These are phyloP conservation scores for Mikania micrantha DNA, from an alignment of 129 eudicot genomes.

Conservation along the genomic window DNA sequence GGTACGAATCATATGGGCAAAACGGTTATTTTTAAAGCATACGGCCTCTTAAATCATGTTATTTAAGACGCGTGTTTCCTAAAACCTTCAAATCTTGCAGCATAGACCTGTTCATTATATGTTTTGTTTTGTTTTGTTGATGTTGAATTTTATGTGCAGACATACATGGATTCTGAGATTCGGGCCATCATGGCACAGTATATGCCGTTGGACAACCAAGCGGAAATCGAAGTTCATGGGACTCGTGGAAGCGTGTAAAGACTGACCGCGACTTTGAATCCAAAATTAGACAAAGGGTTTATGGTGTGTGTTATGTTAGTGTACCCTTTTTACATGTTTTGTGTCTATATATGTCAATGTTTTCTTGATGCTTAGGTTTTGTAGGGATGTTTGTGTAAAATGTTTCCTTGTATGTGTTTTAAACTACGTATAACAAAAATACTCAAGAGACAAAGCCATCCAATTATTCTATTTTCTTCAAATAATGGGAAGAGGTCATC, in stretches of 20 bases:
- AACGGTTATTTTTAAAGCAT: too few species aligned
- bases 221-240: slow-evolving; percentile 52
- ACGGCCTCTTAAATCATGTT: too few species aligned
- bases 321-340: background rate
- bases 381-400: slow-evolving; percentile 3
- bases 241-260: slow-evolving; percentile 46
- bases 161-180: slow-evolving; percentile 92
- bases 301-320: too few species aligned
- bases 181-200: slow-evolving; percentile 97
- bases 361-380: background rate
- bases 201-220: slow-evolving; percentile 94
- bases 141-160: slow-evolving; percentile 36
- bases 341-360: background rate
- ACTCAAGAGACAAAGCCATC: background rate
- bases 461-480: background rate
- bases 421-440: too few species aligned
- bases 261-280: background rate
- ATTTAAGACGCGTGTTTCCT: too few species aligned
- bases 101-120: too few species aligned
- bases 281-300: slow-evolving; percentile 13
- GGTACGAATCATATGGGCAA: too few species aligned
- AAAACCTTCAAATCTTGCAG: too few species aligned
- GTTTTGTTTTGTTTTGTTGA: background rate
- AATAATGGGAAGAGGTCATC: too few species aligned
- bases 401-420: slow-evolving; percentile 13